These are phyloP conservation scores for Bacterosira constricta DNA, from an alignment of 108 stramenopile species.

Conservation along the genomic window DNA sequence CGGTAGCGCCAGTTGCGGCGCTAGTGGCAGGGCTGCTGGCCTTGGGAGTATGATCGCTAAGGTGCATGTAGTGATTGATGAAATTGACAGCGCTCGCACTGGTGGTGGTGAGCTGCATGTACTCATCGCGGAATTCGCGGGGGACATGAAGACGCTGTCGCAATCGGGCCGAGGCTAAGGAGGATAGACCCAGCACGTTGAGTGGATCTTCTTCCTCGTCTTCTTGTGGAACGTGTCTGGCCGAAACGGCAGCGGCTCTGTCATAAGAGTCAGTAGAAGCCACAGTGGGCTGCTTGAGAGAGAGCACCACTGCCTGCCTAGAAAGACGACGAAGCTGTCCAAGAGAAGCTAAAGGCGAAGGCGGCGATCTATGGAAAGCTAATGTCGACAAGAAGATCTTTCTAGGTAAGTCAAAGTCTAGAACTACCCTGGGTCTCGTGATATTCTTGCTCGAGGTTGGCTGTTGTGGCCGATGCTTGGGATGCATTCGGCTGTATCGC, in stretches of 20 bases:
- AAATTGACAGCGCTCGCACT: conserved; percentile 13
- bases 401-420: conserved; percentile 6
- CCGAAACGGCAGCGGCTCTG: too few relatives aligned
- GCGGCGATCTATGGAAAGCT: not conserved
- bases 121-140: conserved; percentile 23
- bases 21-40: too few relatives aligned
- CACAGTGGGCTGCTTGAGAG: too few relatives aligned
- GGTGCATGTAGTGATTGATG: not conserved
- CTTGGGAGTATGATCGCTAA: not conserved
- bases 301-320: too few relatives aligned
- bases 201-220: conserved; percentile 12
- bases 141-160: conserved; percentile 33
- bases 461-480: not conserved
- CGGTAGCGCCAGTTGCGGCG: too few relatives aligned
- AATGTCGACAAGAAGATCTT: conserved; percentile 14
- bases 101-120: not conserved
- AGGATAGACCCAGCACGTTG: conserved; percentile 21
- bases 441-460: too few relatives aligned
- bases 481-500: conserved; percentile 35
- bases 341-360: not conserved
- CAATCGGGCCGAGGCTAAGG: conserved; percentile 16
- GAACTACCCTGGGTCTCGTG: too few relatives aligned
- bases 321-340: too few relatives aligned
- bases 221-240: too few relatives aligned
- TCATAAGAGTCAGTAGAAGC: too few relatives aligned